phyloP scores from a whole-genome alignment of 768 basidiomycete genomes.

The Aureoboletus auriporus region DNA sequence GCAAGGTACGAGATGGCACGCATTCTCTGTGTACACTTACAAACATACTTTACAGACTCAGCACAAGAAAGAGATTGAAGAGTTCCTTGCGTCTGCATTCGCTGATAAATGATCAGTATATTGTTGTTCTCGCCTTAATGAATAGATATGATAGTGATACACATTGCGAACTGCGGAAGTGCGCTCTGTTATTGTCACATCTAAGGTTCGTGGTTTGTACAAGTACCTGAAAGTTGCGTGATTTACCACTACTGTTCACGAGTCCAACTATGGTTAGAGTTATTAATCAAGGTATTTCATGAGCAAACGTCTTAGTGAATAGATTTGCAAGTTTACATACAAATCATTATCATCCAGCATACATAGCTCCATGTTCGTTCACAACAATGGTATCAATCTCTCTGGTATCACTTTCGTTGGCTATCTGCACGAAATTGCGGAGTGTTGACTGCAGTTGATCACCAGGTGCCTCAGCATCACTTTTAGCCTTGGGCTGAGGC shows the following conservation, averaged over 20 bases:
- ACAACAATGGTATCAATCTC: slow-evolving; percentile 38
- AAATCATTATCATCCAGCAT: slow-evolving; percentile 31
- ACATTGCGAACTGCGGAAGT: neutral
- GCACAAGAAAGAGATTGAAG: slow-evolving; percentile 90
- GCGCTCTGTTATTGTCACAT: too few species aligned
- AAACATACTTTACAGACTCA: slow-evolving; percentile 42
- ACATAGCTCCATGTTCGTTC: slow-evolving; percentile 64
- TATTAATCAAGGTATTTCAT: neutral
- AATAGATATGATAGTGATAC: slow-evolving; percentile 8
- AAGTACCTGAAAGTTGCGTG: too few species aligned
- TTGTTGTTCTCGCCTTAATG: neutral
- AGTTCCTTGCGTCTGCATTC: slow-evolving; percentile 65
- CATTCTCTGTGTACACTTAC: neutral
- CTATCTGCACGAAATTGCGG: slow-evolving; percentile 44
- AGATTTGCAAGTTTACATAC: neutral
- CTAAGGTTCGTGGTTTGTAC: too few species aligned
- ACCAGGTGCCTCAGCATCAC: slow-evolving; percentile 10
- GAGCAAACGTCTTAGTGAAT: neutral
- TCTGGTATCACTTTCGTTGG: slow-evolving; percentile 20
- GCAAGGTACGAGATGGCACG: slow-evolving; percentile 55
- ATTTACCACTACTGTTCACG: too few species aligned
- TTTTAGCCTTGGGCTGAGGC: slow-evolving; percentile 27
- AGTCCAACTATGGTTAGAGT: too few species aligned
- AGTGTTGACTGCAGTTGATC: slow-evolving; percentile 35
- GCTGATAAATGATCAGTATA: slow-evolving; percentile 19